Evolutionary conservation across 2,329 filamentous ascomycete species (phyloP), one percentile per base, ranked within the genome.

Genomic region (Colletotrichum caudatum): DNA sequence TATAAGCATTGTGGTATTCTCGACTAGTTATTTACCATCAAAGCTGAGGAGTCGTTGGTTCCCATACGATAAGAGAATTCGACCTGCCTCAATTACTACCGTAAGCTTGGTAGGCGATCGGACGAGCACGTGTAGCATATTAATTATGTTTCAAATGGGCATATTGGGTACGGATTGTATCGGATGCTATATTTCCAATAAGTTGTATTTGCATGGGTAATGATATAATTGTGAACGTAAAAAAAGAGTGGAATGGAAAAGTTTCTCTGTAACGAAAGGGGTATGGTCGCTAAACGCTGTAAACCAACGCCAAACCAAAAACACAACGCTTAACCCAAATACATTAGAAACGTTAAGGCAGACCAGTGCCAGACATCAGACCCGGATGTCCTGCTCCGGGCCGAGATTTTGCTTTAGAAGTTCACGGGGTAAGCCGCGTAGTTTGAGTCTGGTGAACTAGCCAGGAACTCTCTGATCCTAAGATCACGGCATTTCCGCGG

Each of bases 401-500:
- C 16, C 23, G 12, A 20, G 6, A 48, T n/a, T 23, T 20, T 39
- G 16, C 9, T 41, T 41, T 6, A 53, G 7, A 23, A 64, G 16
- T 23, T 35, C 6, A 23, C 33, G 9, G 23, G 14, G 39, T 26
- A 70, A 20, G 63, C 44, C 33, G 64, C 57, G 50, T 64, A 70
- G 20, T 23, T 50, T 5, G 68, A 62, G 35, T 50, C 50, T 29
- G 56, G 68, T 16, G 63, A 61, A 5, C 26, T 23, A 29, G 56
- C 33, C 57, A 66, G 57, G 46, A 50, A 56, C 29, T 60, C 57
- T 11, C 16, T 23, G 33, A 54, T 58, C 50, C 35, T 56, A 26
- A 39, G 44, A 5, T 48, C 50, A 11, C 64, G 68, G 50, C 68
- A 70, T 20, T 50, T 58, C 23, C 50, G 41, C 6, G 68, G 64